Conservation (phyloP, 331 rosid species). For the Arachis monticola region DNA sequence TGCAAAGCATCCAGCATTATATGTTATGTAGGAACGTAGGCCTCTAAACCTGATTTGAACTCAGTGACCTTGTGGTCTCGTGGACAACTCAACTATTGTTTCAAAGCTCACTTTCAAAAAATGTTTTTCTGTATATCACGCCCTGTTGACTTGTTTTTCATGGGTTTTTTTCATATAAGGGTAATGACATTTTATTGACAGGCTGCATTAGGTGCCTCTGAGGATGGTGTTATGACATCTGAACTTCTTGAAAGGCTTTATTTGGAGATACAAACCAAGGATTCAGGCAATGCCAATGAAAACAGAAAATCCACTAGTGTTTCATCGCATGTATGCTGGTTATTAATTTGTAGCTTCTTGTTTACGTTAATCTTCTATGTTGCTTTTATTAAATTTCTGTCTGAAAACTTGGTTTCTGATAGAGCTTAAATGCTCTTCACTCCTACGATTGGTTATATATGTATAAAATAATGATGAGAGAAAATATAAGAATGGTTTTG, state of each 20-base stretch:
- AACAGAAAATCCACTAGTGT: constrained; percentile 36
- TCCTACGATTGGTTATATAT: constrained; percentile 4
- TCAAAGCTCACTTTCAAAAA: too few species aligned
- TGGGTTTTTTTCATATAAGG: constrained; percentile 25
- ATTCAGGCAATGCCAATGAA: constrained; percentile 35
- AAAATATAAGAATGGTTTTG: constrained; percentile 12
- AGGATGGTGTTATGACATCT: constrained; percentile 85
- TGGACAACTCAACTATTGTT: neutral
- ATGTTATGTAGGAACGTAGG: too few species aligned
- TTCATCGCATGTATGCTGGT: constrained; percentile 53
- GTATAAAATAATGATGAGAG: constrained; percentile 22
- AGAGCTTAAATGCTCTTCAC: neutral
- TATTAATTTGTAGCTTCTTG: neutral
- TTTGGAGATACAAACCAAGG: constrained; percentile 41
- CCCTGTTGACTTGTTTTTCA: constrained; percentile 24
- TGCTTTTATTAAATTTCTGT: constrained; percentile 10
- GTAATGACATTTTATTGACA: constrained; percentile 38
- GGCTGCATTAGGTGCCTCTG: constrained; percentile 67
- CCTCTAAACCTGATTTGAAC: too few species aligned
- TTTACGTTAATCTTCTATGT: constrained; percentile 6
- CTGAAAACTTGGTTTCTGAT: constrained; percentile 4
- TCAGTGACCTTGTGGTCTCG: too few species aligned
- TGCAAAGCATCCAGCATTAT: too few species aligned
- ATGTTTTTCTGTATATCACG: neutral
- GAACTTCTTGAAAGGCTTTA: constrained; percentile 73